These are phyloP conservation scores for Takakia lepidozioides DNA, from an alignment of 225 moss, liverwort and hornwort genomes.

Conservation along the genomic window DNA sequence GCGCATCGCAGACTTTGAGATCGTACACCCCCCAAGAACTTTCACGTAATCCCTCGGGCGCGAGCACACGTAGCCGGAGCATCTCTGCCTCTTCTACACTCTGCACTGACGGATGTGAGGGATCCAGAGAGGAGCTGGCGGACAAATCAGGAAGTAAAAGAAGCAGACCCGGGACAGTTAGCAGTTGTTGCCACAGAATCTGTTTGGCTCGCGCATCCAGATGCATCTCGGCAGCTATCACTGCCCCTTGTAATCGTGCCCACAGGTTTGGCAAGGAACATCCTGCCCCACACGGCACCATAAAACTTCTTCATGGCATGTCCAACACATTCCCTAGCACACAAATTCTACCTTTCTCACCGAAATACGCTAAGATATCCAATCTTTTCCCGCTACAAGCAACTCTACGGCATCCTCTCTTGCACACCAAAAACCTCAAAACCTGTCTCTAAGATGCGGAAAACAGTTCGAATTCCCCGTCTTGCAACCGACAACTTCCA, in stretches of 20 bases:
- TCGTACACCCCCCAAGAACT: conserved; percentile 90
- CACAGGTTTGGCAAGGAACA: conserved; percentile 78
- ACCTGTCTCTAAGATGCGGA: too few species aligned
- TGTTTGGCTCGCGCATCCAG: conserved; percentile 55
- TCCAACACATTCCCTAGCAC: background rate
- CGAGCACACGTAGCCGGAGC: conserved; percentile 60
- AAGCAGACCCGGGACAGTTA: conserved; percentile 60
- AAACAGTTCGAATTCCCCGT: too few species aligned
- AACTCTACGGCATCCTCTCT: conserved; percentile 5
- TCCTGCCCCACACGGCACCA: too few species aligned
- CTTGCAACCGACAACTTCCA: too few species aligned
- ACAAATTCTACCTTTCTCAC: background rate
- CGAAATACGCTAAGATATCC: too few species aligned
- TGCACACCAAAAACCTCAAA: too few species aligned
- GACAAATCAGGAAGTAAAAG: conserved; percentile 30
- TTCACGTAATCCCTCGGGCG: conserved; percentile 79
- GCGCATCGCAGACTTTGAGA: conserved; percentile 81
- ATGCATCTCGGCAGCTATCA: conserved; percentile 32
- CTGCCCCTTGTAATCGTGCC: conserved; percentile 56
- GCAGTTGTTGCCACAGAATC: conserved; percentile 72
- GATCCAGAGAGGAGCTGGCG: conserved; percentile 23
- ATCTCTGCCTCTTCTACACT: conserved; percentile 61
- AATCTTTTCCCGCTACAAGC: background rate
- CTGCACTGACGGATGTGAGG: conserved; percentile 47
- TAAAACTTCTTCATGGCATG: background rate